Percentiles rank a stretch among this genome's conserved stretches.
Evolutionary conservation across 2,329 filamentous ascomycete species (phyloP).

Genomic region (Penicillium sp.): DNA sequence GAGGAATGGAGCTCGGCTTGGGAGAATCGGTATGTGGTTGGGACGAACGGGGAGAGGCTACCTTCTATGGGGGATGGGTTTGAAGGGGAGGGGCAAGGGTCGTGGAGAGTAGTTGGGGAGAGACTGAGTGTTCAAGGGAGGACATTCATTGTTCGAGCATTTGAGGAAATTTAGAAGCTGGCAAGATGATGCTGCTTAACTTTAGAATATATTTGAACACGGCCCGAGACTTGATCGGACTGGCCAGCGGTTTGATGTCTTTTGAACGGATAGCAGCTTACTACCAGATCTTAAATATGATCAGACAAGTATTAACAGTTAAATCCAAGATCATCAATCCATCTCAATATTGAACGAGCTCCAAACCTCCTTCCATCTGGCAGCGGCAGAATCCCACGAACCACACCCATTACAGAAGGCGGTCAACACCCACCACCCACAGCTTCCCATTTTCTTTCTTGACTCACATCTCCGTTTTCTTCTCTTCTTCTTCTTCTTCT

Average conservation of each 20-base stretch:
- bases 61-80: conserved; percentile 32
- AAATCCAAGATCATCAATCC: neutral
- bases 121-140: conserved; percentile 28
- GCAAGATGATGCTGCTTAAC: neutral
- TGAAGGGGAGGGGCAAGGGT: conserved; percentile 18
- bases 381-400: conserved; percentile 14
- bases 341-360: neutral
- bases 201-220: neutral
- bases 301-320: no score
- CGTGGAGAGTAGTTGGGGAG: conserved; percentile 28
- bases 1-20: conserved; percentile 37
- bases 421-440: conserved; percentile 25
- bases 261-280: no score
- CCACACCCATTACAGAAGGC: conserved; percentile 19
- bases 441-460: conserved; percentile 23
- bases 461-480: conserved; percentile 25
- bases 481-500: conserved; percentile 48
- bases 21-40: conserved; percentile 30
- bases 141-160: conserved; percentile 37
- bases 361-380: no score
- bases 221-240: no score
- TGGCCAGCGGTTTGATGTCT: no score
- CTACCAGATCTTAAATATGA: no score
- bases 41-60: conserved; percentile 19
- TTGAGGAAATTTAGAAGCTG: conserved; percentile 30